Conservation (phyloP, 2,329 filamentous ascomycete genomes). For the Penicillium fuscoglaucum region DNA sequence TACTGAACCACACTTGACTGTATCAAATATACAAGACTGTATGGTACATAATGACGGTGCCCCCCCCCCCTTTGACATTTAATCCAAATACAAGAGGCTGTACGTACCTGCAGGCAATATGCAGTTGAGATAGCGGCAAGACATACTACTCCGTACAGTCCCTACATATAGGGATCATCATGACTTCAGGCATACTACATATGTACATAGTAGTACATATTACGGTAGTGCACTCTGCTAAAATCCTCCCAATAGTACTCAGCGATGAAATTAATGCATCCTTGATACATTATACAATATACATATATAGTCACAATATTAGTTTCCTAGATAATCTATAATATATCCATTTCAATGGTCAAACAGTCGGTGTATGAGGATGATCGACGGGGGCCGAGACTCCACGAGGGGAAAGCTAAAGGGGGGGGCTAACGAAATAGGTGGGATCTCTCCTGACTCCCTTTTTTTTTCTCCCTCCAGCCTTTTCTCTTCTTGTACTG, state of each 20-base stretch:
- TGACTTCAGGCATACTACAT: background rate
- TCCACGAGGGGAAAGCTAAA: conserved; percentile 19
- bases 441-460: conserved; percentile 23
- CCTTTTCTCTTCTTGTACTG: conserved; percentile 6
- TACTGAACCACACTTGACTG: background rate
- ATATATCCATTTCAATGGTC: conserved; percentile 10
- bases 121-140: background rate
- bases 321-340: too few relatives aligned
- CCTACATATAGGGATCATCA: background rate
- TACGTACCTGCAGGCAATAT: conserved; percentile 1
- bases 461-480: conserved; percentile 20
- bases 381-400: conserved; percentile 32
- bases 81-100: background rate
- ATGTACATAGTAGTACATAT: background rate
- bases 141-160: background rate
- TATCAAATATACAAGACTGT: background rate
- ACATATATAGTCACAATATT: too few relatives aligned
- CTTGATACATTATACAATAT: too few relatives aligned
- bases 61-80: background rate
- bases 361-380: conserved; percentile 30
- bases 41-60: background rate
- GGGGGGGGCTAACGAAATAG: conserved; percentile 25
- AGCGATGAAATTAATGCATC: too few relatives aligned
- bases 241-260: background rate
- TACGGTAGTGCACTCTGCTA: background rate